Conservation (phyloP, 2,329 filamentous ascomycete species). For the Neopestalotiopsis sp. region DNA sequence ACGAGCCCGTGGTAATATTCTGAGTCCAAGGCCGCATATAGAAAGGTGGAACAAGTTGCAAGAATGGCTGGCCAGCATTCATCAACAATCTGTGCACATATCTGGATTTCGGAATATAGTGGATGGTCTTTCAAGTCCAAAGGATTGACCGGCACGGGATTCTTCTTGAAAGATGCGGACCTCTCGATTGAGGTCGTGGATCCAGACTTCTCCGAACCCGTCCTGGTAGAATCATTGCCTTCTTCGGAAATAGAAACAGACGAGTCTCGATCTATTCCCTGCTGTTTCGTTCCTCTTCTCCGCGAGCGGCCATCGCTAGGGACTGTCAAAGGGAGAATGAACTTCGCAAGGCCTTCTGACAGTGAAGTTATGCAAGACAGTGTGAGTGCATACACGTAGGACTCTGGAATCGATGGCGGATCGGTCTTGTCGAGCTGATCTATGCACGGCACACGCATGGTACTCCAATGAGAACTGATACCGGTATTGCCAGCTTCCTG, state of each 20-base stretch:
- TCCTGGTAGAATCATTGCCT: conserved; percentile 34
- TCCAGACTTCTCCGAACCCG: conserved; percentile 34
- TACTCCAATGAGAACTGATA: conserved; percentile 92
- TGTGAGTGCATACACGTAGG: conserved; percentile 90
- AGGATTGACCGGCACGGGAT: conserved; percentile 84
- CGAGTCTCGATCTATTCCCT: conserved; percentile 47
- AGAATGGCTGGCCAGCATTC: conserved; percentile 95
- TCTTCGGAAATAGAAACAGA: conserved; percentile 44
- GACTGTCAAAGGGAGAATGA: conserved; percentile 89
- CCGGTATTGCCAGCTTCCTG: conserved; percentile 73
- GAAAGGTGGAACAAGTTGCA: conserved; percentile 92
- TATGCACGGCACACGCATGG: conserved; percentile 84
- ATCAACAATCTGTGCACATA: conserved; percentile 83
- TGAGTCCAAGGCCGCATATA: conserved; percentile 89
- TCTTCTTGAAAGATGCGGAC: conserved; percentile 73
- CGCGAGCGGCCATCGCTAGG: conserved; percentile 69
- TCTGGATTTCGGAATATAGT: conserved; percentile 72
- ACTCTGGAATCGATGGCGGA: conserved; percentile 82
- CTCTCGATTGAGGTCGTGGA: conserved; percentile 53
- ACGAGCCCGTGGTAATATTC: conserved; percentile 94
- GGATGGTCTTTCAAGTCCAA: conserved; percentile 76
- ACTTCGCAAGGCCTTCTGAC: conserved; percentile 91
- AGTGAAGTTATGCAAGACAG: conserved; percentile 88
- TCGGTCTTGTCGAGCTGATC: conserved; percentile 95
- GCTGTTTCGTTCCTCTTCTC: conserved; percentile 51